Evolutionary conservation across 2,329 filamentous ascomycete genomes (phyloP).

Genomic region (Neocatenulostroma microsporum): DNA sequence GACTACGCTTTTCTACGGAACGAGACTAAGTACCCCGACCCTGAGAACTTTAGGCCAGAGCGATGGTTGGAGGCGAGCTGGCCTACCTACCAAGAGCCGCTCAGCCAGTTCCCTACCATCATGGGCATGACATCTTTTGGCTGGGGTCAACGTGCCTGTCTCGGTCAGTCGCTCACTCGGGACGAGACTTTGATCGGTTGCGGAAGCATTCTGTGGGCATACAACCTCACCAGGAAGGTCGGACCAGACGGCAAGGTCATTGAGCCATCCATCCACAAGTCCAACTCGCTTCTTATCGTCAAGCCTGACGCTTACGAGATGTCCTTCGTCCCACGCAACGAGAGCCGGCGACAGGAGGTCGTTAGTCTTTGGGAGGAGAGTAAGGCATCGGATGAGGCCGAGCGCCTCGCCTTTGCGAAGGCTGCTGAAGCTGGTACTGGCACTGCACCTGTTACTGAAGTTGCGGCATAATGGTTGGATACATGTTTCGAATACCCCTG

Average conservation of each 20-base stretch:
- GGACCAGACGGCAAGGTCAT: constrained; percentile 21
- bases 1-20: constrained; percentile 51
- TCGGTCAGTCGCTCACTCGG: constrained; percentile 56
- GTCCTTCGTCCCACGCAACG: constrained; percentile 46
- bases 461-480: constrained; percentile 4
- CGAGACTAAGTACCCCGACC: constrained; percentile 52
- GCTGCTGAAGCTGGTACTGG: constrained; percentile 11
- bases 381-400: constrained; percentile 30
- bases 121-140: constrained; percentile 59
- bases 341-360: constrained; percentile 33
- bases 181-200: constrained; percentile 51
- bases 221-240: constrained; percentile 42
- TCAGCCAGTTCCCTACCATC: constrained; percentile 56
- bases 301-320: constrained; percentile 51
- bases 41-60: constrained; percentile 55
- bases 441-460: not conserved
- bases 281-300: constrained; percentile 50
- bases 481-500: too few relatives aligned
- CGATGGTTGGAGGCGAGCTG: constrained; percentile 55
- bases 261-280: constrained; percentile 40
- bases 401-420: constrained; percentile 29
- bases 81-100: constrained; percentile 58
- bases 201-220: constrained; percentile 42
- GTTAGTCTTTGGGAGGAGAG: constrained; percentile 33
- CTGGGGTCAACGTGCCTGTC: constrained; percentile 55